These are phyloP conservation scores for Olyra latifolia DNA, from an alignment of 176 grass and related monocot genomes.

Conservation along the genomic window DNA sequence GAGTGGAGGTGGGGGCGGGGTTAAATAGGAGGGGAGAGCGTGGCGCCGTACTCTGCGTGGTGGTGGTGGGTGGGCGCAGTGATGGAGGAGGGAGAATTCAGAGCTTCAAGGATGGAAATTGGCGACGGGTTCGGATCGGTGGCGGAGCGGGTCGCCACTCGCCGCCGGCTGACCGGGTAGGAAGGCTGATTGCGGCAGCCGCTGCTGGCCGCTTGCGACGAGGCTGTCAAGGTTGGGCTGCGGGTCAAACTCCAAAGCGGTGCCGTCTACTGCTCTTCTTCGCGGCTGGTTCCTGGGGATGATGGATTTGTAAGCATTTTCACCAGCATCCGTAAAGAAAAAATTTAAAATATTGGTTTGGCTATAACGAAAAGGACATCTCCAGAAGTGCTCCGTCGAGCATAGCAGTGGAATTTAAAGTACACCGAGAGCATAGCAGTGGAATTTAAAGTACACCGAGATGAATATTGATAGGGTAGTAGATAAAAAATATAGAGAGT, in stretches of 20 bases:
- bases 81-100: not conserved
- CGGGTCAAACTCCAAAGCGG: not conserved
- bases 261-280: not conserved
- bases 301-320: not conserved
- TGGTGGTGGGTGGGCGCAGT: constrained; percentile 22
- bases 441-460: too few relatives aligned
- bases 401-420: too few relatives aligned
- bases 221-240: not conserved
- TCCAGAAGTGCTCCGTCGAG: too few relatives aligned
- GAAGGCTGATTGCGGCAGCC: not conserved
- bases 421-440: too few relatives aligned
- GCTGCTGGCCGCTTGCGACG: not conserved
- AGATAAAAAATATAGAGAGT: too few relatives aligned
- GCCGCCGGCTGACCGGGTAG: too few relatives aligned
- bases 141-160: not conserved
- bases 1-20: not conserved
- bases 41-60: not conserved
- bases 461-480: too few relatives aligned
- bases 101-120: not conserved
- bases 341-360: too few relatives aligned
- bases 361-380: too few relatives aligned
- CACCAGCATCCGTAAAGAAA: not conserved
- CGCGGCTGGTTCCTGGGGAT: not conserved
- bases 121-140: not conserved
- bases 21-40: constrained; percentile 37